Evolutionary conservation across 2,329 filamentous ascomycete species (phyloP), one percentile per base, ranked within the genome.

Genomic region (Tolypocladium nubicola): DNA sequence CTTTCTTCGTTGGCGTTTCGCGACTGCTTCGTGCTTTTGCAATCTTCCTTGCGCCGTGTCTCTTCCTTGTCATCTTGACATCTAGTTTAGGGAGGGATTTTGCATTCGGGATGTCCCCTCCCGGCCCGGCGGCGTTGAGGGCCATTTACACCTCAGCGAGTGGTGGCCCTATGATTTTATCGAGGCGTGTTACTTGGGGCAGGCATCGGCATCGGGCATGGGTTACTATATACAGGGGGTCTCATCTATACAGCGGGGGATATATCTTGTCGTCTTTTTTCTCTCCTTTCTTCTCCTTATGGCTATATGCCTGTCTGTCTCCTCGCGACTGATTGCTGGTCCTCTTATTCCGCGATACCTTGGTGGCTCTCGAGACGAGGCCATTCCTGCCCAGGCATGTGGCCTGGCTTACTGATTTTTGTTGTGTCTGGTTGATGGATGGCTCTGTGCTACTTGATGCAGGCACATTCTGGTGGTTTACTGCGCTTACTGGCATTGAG

Each of bases 341-440:
- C 26, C 26, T 16, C 19, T 50, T 35, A 10, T 35, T 50, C 26
- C 16, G 56, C 55, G 61, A 62, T 62, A 60, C 61, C 61, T 61
- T 54, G 58, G 39, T 49, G 59, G 60, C 56, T 57, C 57, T 60
- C 53, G n/a, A 49, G 54, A 33, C 52, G 56, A 59, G 56, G 54
- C 41, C 49, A 53, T 7, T 39, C 41, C 56, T 58, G 33, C 52
- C 33, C 4, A 16, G 47, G 47, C 47, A 41, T 38, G 49, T 37
- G 21, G 52, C 40, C 52, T 55, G 13, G 33, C 50, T 54, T 47
- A 47, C 39, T 33, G 39, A 35, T 57, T 55, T 40, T 19, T 39
- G 39, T 19, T 23, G 26, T 40, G 35, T 54, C 43, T 14, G 21
- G 40, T 53, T 39, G 52, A 43, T 6, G 40, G 55, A 19, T 7